These are phyloP conservation scores for Chalaropsis ovoidea DNA, from an alignment of 2,329 filamentous ascomycete species.

Conservation along the genomic window DNA sequence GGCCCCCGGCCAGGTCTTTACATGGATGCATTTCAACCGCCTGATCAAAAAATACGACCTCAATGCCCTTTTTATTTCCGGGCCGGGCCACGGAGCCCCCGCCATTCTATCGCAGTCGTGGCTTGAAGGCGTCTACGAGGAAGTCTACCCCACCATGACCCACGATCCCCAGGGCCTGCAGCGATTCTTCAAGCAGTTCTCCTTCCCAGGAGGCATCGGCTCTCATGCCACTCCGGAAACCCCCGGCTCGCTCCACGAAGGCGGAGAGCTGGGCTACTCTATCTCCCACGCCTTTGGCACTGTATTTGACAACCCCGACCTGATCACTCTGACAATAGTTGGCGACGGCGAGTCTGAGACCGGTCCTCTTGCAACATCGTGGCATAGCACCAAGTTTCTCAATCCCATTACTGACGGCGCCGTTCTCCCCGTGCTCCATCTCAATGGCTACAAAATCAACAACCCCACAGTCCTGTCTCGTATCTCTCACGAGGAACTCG, in stretches of 20 bases:
- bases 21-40: constrained; percentile 72
- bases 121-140: constrained; percentile 66
- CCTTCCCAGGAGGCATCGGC: constrained; percentile 68
- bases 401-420: constrained; percentile 70
- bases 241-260: constrained; percentile 66
- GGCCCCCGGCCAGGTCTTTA: constrained; percentile 70
- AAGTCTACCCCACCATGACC: constrained; percentile 65
- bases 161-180: constrained; percentile 59
- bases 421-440: constrained; percentile 64
- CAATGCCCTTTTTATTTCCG: constrained; percentile 62
- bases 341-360: constrained; percentile 77
- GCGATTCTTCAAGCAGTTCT: constrained; percentile 73
- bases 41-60: constrained; percentile 72
- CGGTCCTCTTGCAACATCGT: constrained; percentile 65
- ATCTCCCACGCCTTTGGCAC: constrained; percentile 69
- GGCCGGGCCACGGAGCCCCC: constrained; percentile 68
- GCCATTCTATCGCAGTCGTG: constrained; percentile 67
- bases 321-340: constrained; percentile 68
- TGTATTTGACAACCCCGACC: constrained; percentile 63
- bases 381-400: constrained; percentile 75
- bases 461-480: constrained; percentile 65
- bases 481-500: constrained; percentile 63
- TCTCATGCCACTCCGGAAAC: constrained; percentile 72
- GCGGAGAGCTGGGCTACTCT: constrained; percentile 72
- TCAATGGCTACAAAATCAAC: constrained; percentile 81